Conservation (phyloP, 2,329 filamentous ascomycete genomes). For the Nothopassalora personata region DNA sequence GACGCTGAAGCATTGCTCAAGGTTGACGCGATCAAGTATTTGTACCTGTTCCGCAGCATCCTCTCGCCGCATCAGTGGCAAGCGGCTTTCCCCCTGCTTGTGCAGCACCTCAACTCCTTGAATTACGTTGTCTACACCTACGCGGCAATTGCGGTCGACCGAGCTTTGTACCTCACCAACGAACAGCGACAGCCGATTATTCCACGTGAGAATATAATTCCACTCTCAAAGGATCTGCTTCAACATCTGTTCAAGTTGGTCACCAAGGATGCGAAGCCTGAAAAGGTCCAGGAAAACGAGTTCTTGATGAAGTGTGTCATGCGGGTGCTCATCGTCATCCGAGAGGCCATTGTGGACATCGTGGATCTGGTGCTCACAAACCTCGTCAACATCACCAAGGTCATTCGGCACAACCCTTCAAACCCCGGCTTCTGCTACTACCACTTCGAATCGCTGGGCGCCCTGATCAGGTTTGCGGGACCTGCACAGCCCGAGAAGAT, state of each 20-base stretch:
- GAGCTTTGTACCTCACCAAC: conserved; percentile 78
- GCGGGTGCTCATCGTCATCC: conserved; percentile 91
- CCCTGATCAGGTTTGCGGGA: conserved; percentile 72
- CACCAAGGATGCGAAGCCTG: conserved; percentile 73
- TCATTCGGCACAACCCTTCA: conserved; percentile 91
- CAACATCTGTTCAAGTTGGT: conserved; percentile 88
- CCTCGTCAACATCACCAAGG: conserved; percentile 80
- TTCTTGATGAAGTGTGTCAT: conserved; percentile 98
- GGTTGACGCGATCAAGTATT: conserved; percentile 96
- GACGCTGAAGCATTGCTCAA: conserved; percentile 78
- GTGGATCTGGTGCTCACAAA: conserved; percentile 75
- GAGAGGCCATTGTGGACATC: conserved; percentile 69
- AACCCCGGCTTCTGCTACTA: conserved; percentile 99
- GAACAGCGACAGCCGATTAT: conserved; percentile 73
- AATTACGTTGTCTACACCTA: conserved; percentile 99
- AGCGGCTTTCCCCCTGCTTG: conserved; percentile 78
- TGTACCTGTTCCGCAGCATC: conserved; percentile 95
- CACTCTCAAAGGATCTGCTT: conserved; percentile 78
- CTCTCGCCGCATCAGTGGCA: conserved; percentile 90
- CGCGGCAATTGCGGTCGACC: conserved; percentile 91
- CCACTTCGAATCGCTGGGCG: conserved; percentile 90
- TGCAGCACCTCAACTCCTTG: conserved; percentile 80
- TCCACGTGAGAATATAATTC: conserved; percentile 68
- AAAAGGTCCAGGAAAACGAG: conserved; percentile 97
- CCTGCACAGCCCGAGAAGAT: conserved; percentile 65